A percentile compares a stretch with the other conserved stretches of the same genome.
These are phyloP conservation scores for Neurospora sp. DNA, from an alignment of 2,329 filamentous ascomycete species.

Conservation along the genomic window DNA sequence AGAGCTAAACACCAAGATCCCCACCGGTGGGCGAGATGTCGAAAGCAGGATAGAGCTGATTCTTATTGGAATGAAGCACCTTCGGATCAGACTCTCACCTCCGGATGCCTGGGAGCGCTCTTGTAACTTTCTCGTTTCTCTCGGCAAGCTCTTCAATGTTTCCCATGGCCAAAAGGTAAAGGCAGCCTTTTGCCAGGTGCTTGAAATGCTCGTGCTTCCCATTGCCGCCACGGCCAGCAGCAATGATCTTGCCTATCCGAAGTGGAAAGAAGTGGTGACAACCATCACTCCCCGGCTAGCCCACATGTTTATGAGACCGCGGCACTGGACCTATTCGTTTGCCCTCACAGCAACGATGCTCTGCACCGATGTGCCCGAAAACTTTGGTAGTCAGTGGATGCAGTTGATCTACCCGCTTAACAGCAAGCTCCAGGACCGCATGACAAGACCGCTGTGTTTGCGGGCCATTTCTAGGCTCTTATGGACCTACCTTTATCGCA, in stretches of 20 bases:
- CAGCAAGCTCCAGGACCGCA: slow-evolving; percentile 73
- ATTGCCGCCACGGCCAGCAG: slow-evolving; percentile 71
- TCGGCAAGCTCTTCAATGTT: slow-evolving; percentile 73
- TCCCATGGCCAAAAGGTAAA: slow-evolving; percentile 87
- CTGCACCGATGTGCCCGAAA: slow-evolving; percentile 78
- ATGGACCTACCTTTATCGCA: slow-evolving; percentile 90
- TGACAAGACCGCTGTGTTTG: slow-evolving; percentile 66
- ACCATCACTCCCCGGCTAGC: slow-evolving; percentile 67
- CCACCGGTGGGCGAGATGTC: slow-evolving; percentile 49
- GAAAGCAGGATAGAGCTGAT: slow-evolving; percentile 82
- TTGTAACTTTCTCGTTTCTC: slow-evolving; percentile 75
- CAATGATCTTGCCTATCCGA: slow-evolving; percentile 66
- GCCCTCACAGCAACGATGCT: slow-evolving; percentile 79
- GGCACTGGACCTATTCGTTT: slow-evolving; percentile 84
- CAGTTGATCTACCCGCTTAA: slow-evolving; percentile 69
- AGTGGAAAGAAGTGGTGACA: slow-evolving; percentile 79
- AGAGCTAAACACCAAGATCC: slow-evolving; percentile 62
- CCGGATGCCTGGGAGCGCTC: slow-evolving; percentile 73
- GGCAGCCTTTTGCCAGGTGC: slow-evolving; percentile 84
- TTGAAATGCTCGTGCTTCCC: slow-evolving; percentile 77
- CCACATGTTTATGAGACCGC: slow-evolving; percentile 81
- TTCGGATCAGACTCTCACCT: slow-evolving; percentile 65
- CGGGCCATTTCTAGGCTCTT: slow-evolving; percentile 83
- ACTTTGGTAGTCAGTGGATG: slow-evolving; percentile 79
- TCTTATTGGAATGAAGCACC: slow-evolving; percentile 81